phyloP scores from a whole-genome alignment of 2,329 filamentous ascomycete species.

The Epicoccum nigrum region DNA sequence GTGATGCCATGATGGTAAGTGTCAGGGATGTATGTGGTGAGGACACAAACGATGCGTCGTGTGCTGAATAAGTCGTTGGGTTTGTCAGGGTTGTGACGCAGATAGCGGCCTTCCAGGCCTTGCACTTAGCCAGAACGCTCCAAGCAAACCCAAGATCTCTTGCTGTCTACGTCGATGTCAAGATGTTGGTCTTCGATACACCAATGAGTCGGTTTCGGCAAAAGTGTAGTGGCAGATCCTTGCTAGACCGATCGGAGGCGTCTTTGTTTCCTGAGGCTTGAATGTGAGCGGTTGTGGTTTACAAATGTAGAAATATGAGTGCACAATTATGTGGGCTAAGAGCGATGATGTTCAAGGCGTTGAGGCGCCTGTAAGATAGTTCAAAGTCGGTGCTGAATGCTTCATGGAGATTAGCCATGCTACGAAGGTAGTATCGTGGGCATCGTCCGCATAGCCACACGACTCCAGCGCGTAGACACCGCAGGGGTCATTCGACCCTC shows the following conservation, averaged over 20 bases:
- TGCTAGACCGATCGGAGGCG: neutral
- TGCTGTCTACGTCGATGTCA: neutral
- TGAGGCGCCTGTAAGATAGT: neutral
- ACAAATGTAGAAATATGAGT: neutral
- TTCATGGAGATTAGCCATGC: conserved; percentile 7
- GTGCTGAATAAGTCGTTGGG: neutral
- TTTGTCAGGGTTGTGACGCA: too few relatives aligned
- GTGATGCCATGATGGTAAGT: conserved; percentile 25
- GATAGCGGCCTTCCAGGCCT: too few relatives aligned
- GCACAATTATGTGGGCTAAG: neutral
- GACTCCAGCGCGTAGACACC: neutral
- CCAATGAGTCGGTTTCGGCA: conserved; percentile 1
- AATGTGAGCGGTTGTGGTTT: neutral
- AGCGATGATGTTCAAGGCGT: conserved; percentile 5
- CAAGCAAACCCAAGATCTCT: neutral
- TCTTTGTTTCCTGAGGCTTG: neutral
- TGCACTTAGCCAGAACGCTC: neutral
- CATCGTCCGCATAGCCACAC: conserved; percentile 10
- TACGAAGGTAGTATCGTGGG: neutral
- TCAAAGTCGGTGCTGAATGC: conserved; percentile 6
- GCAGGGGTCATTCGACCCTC: conserved; percentile 3
- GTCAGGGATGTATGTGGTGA: neutral
- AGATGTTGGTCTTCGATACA: neutral
- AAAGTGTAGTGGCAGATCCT: neutral
- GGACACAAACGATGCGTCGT: too few relatives aligned